Evolutionary conservation across 2,329 filamentous ascomycete species (phyloP).

Genomic region (Massarina eburnea): DNA sequence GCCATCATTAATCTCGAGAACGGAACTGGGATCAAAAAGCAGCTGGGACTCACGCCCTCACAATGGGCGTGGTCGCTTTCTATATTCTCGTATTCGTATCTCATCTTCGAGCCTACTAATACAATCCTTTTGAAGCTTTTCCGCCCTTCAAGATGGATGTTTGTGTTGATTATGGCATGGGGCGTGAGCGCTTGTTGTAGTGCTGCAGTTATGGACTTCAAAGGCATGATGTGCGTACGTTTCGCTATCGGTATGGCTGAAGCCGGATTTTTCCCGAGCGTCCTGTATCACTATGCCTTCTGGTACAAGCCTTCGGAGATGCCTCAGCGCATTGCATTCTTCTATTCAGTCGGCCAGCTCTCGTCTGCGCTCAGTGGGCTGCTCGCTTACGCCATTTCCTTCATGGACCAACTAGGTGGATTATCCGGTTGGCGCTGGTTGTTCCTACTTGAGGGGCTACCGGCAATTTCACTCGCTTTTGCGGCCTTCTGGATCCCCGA

Average conservation of each 20-base stretch:
- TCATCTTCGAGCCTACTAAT: slow-evolving; percentile 29
- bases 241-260: slow-evolving; percentile 23
- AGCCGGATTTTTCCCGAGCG: slow-evolving; percentile 39
- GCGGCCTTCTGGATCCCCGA: slow-evolving; percentile 28
- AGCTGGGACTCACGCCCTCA: slow-evolving; percentile 28
- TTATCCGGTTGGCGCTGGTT: slow-evolving; percentile 49
- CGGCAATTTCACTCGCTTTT: slow-evolving; percentile 29
- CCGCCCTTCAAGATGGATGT: slow-evolving; percentile 21
- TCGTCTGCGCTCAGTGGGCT: slow-evolving; percentile 47
- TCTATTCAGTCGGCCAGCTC: slow-evolving; percentile 43
- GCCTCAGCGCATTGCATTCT: slow-evolving; percentile 35
- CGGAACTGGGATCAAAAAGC: slow-evolving; percentile 34
- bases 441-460: slow-evolving; percentile 46
- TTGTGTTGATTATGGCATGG: slow-evolving; percentile 22
- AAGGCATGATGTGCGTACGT: slow-evolving; percentile 23
- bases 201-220: slow-evolving; percentile 18
- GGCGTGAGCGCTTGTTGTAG: slow-evolving; percentile 25
- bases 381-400: slow-evolving; percentile 41
- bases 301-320: slow-evolving; percentile 43
- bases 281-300: slow-evolving; percentile 33
- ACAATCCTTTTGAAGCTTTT: slow-evolving; percentile 22
- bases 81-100: slow-evolving; percentile 37
- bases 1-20: slow-evolving; percentile 40
- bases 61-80: slow-evolving; percentile 37
- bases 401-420: slow-evolving; percentile 44